A percentile compares a stretch with the other conserved stretches of the same genome.
phyloP scores from a whole-genome alignment of 805 yeast species.

The Jamesozyma piceae region DNA sequence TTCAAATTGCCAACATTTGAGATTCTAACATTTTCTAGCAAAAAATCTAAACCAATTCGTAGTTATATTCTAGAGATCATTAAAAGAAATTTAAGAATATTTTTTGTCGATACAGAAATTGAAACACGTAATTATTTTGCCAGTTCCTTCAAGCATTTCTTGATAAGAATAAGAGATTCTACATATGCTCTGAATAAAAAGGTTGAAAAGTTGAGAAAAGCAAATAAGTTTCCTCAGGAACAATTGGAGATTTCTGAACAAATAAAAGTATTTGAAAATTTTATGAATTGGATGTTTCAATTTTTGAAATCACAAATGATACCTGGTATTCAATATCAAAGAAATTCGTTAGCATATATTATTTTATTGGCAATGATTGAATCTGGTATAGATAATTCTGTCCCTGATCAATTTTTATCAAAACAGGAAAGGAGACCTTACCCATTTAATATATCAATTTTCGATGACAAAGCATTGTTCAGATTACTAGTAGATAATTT shows the following conservation, averaged over 20 bases:
- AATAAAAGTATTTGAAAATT: conserved; percentile 31
- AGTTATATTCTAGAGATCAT: conserved; percentile 37
- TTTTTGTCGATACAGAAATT: conserved; percentile 56
- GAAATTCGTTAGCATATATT: conserved; percentile 41
- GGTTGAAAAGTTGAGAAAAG: conserved; percentile 32
- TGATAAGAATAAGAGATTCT: conserved; percentile 61
- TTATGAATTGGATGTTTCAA: conserved; percentile 34
- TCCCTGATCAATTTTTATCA: conserved; percentile 30
- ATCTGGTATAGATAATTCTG: conserved; percentile 47
- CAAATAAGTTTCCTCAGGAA: conserved; percentile 33
- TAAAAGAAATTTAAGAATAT: conserved; percentile 35
- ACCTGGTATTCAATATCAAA: conserved; percentile 52
- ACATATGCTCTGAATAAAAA: conserved; percentile 50
- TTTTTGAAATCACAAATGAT: conserved; percentile 34
- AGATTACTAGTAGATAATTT: conserved; percentile 52
- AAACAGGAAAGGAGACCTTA: conserved; percentile 39
- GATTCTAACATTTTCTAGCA: conserved; percentile 50
- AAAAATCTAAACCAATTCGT: conserved; percentile 50
- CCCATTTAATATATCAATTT: conserved; percentile 41
- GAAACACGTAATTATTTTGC: conserved; percentile 59
- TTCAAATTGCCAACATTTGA: conserved; percentile 49
- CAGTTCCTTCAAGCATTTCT: conserved; percentile 52
- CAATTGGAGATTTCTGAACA: conserved; percentile 25
- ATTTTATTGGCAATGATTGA: conserved; percentile 39
- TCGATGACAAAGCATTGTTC: conserved; percentile 30